Conservation (phyloP, 176 grass and related monocot genomes). For the Musa troglodytarum region DNA sequence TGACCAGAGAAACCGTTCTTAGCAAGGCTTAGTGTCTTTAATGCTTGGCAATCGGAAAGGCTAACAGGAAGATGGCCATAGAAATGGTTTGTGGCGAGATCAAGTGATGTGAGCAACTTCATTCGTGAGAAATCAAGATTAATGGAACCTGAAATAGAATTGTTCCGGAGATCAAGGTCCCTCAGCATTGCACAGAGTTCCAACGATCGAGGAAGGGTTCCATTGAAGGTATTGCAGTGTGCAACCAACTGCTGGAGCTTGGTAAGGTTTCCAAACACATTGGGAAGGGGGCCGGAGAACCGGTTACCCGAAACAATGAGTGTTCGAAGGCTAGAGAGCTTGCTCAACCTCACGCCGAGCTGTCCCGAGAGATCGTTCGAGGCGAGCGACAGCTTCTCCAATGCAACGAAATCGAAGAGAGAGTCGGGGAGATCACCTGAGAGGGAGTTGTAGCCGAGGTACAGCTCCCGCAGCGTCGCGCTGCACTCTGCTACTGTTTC, state of each 20-base stretch:
- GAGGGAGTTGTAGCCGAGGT: conserved; percentile 49
- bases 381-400: conserved; percentile 50
- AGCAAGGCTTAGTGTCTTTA: conserved; percentile 77
- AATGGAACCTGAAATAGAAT: conserved; percentile 57
- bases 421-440: conserved; percentile 45
- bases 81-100: conserved; percentile 74
- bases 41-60: conserved; percentile 41
- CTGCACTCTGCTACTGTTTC: conserved; percentile 30
- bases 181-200: conserved; percentile 34
- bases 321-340: conserved; percentile 36
- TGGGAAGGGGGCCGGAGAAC: conserved; percentile 60
- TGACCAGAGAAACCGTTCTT: conserved; percentile 67
- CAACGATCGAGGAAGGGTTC: conserved; percentile 49
- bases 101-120: conserved; percentile 43
- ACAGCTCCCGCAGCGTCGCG: conserved; percentile 40
- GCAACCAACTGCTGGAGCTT: conserved; percentile 40
- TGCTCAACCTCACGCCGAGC: conserved; percentile 31
- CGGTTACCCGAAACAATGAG: conserved; percentile 56
- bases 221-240: conserved; percentile 58
- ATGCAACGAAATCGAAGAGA: conserved; percentile 43
- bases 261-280: conserved; percentile 55
- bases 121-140: conserved; percentile 62
- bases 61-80: conserved; percentile 50
- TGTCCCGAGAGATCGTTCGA: conserved; percentile 51
- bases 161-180: conserved; percentile 73